Base-by-base conservation (phyloP, 495 filamentous ascomycete species). In the Neurospora sublineolata region DNA sequence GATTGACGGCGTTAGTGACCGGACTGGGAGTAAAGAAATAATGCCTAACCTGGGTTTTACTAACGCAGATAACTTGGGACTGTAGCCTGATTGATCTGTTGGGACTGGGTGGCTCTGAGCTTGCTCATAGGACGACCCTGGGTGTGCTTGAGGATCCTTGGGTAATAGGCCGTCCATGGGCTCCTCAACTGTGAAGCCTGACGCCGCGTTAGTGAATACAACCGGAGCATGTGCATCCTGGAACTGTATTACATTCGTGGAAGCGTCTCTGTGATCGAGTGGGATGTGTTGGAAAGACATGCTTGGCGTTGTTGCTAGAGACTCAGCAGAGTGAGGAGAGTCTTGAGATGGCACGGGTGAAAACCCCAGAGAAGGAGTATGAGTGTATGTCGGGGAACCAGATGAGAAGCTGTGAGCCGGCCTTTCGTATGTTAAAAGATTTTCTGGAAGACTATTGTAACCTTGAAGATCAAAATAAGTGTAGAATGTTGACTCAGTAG, bases 311-410 rank as follows among this genome's bases (percentile, higher is more conserved):
- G 20, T 52, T 12, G n/a, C 3, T 46, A 20, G 18, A n/a, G 1
- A 0, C 1, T 12, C 44, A 14, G 27, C 20, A 52, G 20, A 52
- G 0, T 0, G 0, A 12, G 44, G 3, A 2, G 20, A 52, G n/a
- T 23, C 44, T 27, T 52, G 44, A 23, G 20, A 52, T 52, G 7
- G 9, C 0, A 52, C 5, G 44, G 44, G 44, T 10, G 44, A 52
- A 0, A 27, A 23, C 0, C 20, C 10, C 0, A 52, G 9, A 12
- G 44, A 52, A 0, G 44, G 20, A 14, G 44, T 2, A 0, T 27
- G 44, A 52, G 44, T 6, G 44, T 52, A 2, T 27, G 44, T 23
- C 44, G 44, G 44, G 20, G 44, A 52, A 27, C 44, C 20, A 27
- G 1, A 23, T 52, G 44, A 20, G 10, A 52, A 52, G n/a, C 0